Percentiles rank a stretch among this genome's conserved stretches.
Conservation (phyloP, 169 alveolate genomes). For the Plasmodium gallinaceum region DNA sequence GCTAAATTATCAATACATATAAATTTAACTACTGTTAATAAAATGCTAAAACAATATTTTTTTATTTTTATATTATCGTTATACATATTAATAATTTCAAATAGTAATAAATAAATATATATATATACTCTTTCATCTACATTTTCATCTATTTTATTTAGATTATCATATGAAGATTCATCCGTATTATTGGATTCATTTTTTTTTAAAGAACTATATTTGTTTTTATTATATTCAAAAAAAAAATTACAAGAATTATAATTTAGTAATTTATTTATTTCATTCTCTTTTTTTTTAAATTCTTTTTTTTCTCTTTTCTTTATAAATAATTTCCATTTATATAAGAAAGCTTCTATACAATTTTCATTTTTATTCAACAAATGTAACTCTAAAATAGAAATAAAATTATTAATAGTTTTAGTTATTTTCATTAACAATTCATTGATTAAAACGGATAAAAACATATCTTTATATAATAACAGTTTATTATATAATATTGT, state of each 20-base stretch:
- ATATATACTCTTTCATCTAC: constrained; percentile 48
- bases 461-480: constrained; percentile 48
- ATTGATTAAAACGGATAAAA: constrained; percentile 50
- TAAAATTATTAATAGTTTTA: constrained; percentile 41
- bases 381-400: constrained; percentile 49
- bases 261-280: constrained; percentile 28
- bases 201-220: neutral
- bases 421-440: constrained; percentile 68
- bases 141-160: neutral
- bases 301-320: constrained; percentile 42
- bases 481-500: constrained; percentile 20
- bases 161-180: neutral
- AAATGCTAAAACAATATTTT: constrained; percentile 58
- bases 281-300: constrained; percentile 28
- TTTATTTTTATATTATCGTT: constrained; percentile 69
- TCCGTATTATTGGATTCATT: neutral
- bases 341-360: constrained; percentile 51
- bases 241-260: constrained; percentile 13
- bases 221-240: neutral
- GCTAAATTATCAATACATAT: constrained; percentile 67
- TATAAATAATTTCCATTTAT: constrained; percentile 58
- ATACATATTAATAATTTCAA: constrained; percentile 45
- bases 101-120: constrained; percentile 63
- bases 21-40: constrained; percentile 42
- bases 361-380: constrained; percentile 41